phyloP scores from a whole-genome alignment of 192 early-diverging fungal species.

The Globomyces pollinis-pini region DNA sequence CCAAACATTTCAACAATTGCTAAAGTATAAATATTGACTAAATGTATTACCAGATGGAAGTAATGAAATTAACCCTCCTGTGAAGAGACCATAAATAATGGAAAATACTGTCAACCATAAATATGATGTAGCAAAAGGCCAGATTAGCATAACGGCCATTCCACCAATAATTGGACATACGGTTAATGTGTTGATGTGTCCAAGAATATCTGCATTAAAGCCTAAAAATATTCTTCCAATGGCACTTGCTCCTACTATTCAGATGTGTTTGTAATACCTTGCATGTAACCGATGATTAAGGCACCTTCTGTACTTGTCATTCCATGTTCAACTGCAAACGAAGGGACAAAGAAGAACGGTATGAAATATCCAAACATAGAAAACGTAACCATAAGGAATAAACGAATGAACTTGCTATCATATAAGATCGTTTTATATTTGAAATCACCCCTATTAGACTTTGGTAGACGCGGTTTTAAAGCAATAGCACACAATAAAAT shows the following conservation, averaged over 20 bases:
- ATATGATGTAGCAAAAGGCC: constrained; percentile 42
- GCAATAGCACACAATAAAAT: not conserved
- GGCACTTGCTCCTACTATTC: constrained; percentile 47
- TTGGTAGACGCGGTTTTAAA: not conserved
- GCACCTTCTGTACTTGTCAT: constrained; percentile 52
- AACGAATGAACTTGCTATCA: constrained; percentile 35
- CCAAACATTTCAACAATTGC: constrained; percentile 45
- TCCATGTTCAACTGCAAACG: constrained; percentile 52
- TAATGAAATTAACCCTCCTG: constrained; percentile 38
- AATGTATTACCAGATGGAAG: constrained; percentile 38
- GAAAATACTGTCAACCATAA: constrained; percentile 24
- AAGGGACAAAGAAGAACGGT: constrained; percentile 47
- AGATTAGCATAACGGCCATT: constrained; percentile 26
- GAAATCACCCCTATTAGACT: constrained; percentile 40
- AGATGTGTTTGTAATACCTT: too few relatives aligned
- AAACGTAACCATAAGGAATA: constrained; percentile 29
- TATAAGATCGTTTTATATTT: constrained; percentile 45
- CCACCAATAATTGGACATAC: constrained; percentile 25
- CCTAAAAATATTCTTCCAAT: constrained; percentile 58
- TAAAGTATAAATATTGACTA: too few relatives aligned
- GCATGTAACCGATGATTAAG: constrained; percentile 56
- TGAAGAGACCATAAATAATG: constrained; percentile 35
- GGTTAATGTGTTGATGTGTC: constrained; percentile 57
- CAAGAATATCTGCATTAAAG: constrained; percentile 51
- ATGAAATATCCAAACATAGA: constrained; percentile 46